Conservation (phyloP, 331 rosid species). For the Pyrus hybrid region DNA sequence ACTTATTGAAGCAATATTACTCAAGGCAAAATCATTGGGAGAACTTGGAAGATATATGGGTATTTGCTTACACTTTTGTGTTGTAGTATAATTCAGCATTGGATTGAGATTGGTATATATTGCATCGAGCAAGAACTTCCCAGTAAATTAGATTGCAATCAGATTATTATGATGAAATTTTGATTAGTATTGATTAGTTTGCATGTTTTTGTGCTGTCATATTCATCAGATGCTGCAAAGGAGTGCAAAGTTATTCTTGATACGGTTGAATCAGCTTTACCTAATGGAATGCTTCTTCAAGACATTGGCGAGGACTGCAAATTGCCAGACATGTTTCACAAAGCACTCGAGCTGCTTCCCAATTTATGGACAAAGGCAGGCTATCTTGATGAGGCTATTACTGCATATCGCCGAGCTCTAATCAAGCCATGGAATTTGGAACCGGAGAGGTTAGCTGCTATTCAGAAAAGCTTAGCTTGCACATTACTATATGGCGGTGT, state of each 20-base stretch:
- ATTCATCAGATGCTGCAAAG: slow-evolving; percentile 71
- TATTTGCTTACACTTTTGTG: background rate
- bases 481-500: slow-evolving; percentile 74
- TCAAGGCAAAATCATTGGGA: slow-evolving; percentile 78
- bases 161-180: background rate
- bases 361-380: slow-evolving; percentile 65
- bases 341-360: slow-evolving; percentile 79
- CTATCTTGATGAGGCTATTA: slow-evolving; percentile 65
- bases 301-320: slow-evolving; percentile 63
- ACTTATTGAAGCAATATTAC: slow-evolving; percentile 84
- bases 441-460: slow-evolving; percentile 44
- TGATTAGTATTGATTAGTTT: background rate
- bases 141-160: background rate
- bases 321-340: slow-evolving; percentile 79
- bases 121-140: background rate
- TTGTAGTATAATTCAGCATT: background rate
- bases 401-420: slow-evolving; percentile 63
- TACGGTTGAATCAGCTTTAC: slow-evolving; percentile 68
- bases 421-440: slow-evolving; percentile 85
- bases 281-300: slow-evolving; percentile 64
- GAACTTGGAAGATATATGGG: slow-evolving; percentile 66
- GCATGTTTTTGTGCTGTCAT: slow-evolving; percentile 12
- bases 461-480: slow-evolving; percentile 67
- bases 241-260: slow-evolving; percentile 80
- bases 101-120: background rate